Conservation (phyloP, 257 asterid species). For the Euphrasia confusa region DNA sequence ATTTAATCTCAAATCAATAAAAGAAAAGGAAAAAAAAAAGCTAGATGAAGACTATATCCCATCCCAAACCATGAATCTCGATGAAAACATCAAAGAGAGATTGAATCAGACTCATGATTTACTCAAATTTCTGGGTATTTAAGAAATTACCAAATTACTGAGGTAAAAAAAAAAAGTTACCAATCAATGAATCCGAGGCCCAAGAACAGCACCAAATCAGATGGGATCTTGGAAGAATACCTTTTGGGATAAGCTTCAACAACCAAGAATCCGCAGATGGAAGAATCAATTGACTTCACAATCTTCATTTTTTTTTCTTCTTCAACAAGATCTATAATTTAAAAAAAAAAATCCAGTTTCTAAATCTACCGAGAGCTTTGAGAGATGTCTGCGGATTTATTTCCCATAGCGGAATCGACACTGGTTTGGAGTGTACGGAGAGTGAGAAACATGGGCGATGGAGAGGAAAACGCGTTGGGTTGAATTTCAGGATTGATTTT, state of each 20-base stretch:
- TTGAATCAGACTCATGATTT: background rate
- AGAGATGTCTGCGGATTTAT: no score
- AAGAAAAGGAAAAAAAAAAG: background rate
- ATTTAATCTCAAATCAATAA: no score
- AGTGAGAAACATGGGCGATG: no score
- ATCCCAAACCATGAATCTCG: no score
- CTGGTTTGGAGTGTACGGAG: no score
- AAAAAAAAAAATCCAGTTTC: background rate
- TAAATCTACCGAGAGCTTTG: no score
- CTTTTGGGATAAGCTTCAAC: conserved; percentile 95
- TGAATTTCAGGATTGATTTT: no score
- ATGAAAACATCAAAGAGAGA: no score
- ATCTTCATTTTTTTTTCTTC: conserved; percentile 34
- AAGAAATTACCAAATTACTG: background rate
- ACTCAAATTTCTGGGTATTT: conserved; percentile 4
- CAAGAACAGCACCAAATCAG: conserved; percentile 90
- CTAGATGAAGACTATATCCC: no score
- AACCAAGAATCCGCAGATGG: conserved; percentile 70
- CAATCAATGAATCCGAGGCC: conserved; percentile 98
- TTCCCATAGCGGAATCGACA: no score
- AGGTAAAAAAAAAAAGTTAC: conserved; percentile 34
- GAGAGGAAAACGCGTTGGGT: no score
- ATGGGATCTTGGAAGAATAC: conserved; percentile 94
- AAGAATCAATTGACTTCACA: conserved; percentile 53
- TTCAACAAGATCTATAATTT: conserved; percentile 9